phyloP scores from a whole-genome alignment of 106 monocot species.

The Hemerocallis citrina region DNA sequence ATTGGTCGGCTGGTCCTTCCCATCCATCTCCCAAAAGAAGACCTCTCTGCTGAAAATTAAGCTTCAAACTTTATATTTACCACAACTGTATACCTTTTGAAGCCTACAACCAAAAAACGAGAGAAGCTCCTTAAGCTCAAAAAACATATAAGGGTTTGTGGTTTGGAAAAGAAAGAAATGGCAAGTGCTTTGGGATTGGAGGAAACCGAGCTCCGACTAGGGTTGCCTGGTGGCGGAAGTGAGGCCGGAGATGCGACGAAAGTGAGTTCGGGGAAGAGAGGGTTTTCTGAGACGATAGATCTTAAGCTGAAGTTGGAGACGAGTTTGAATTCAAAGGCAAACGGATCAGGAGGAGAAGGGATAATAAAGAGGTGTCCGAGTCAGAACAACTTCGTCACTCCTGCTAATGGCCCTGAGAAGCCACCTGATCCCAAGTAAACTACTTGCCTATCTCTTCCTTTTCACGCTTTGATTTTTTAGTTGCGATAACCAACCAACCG shows the following conservation, averaged over 20 bases:
- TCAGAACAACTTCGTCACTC: slow-evolving; percentile 6
- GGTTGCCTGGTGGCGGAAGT: slow-evolving; percentile 37
- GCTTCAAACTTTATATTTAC: too few relatives aligned
- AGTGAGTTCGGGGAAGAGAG: slow-evolving; percentile 38
- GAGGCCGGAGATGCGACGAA: not conserved
- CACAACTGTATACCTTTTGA: not conserved
- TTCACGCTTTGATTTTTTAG: not conserved
- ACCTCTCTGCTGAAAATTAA: too few relatives aligned
- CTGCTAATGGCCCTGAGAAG: slow-evolving; percentile 21
- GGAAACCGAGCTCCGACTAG: slow-evolving; percentile 63
- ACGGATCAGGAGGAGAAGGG: slow-evolving; percentile 3
- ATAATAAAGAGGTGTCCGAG: slow-evolving; percentile 21
- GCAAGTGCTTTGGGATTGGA: slow-evolving; percentile 28
- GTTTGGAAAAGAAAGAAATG: not conserved
- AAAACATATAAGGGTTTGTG: too few relatives aligned
- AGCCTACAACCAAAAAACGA: not conserved
- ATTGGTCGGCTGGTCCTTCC: not conserved
- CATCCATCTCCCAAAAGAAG: not conserved
- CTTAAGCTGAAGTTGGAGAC: slow-evolving; percentile 49
- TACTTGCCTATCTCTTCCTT: not conserved
- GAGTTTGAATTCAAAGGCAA: not conserved
- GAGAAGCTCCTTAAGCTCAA: too few relatives aligned
- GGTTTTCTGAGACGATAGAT: slow-evolving; percentile 38
- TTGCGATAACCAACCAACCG: not conserved
- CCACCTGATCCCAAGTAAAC: slow-evolving; percentile 50